These are phyloP conservation scores for Hericium erinaceus DNA, from an alignment of 768 basidiomycete species.

Conservation along the genomic window DNA sequence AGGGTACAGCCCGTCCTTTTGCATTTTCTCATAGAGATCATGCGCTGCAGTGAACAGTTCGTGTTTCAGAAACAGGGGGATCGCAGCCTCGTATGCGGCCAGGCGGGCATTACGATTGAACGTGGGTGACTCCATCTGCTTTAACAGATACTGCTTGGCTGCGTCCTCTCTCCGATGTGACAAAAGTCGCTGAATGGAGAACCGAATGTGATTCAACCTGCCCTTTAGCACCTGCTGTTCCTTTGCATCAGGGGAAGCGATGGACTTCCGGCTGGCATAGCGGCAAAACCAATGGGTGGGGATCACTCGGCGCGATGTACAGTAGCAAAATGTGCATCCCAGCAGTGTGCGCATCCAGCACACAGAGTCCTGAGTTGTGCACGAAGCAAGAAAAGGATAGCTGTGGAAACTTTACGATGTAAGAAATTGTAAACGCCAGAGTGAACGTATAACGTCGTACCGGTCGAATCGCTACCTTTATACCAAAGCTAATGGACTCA, in stretches of 20 bases:
- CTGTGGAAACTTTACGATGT: background rate
- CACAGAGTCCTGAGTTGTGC: too few relatives aligned
- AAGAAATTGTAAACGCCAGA: background rate
- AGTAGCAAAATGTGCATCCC: background rate
- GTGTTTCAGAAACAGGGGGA: conserved; percentile 32
- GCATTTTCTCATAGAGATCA: conserved; percentile 33
- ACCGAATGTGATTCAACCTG: background rate
- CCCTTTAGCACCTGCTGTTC: background rate
- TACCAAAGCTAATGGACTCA: background rate
- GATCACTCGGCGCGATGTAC: background rate
- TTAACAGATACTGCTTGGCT: background rate
- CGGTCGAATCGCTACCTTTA: background rate
- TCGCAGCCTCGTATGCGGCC: conserved; percentile 26
- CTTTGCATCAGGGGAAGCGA: background rate
- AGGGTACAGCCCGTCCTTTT: conserved; percentile 28
- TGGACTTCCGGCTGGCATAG: background rate
- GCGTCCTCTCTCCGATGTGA: background rate
- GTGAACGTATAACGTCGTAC: background rate
- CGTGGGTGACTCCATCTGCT: background rate
- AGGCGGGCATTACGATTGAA: conserved; percentile 2
- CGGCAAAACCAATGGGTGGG: background rate
- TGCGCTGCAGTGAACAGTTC: conserved; percentile 30
- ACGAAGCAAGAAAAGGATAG: too few relatives aligned
- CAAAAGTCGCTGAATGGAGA: background rate
- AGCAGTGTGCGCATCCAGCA: background rate